Conservation (phyloP, 106 monocot genomes). For the Dactylorhiza incarnata region DNA sequence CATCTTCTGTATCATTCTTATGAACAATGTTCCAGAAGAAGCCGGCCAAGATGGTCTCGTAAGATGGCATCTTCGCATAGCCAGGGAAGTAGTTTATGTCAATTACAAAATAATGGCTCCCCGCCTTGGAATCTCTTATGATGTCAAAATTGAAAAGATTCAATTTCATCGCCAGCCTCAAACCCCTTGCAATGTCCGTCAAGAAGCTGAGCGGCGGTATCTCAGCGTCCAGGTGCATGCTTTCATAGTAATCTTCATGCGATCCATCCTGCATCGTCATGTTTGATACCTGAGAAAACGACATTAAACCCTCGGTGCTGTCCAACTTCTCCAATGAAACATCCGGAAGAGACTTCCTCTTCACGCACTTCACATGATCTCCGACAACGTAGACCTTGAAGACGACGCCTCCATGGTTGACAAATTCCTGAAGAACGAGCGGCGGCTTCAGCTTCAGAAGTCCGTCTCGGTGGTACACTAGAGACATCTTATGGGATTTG, state of each 20-base stretch:
- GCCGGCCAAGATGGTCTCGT: conserved; percentile 40
- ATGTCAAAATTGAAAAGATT: conserved; percentile 72
- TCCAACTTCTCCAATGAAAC: conserved; percentile 42
- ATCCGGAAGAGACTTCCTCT: conserved; percentile 59
- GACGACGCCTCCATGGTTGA: conserved; percentile 67
- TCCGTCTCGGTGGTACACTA: conserved; percentile 33
- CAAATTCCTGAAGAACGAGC: conserved; percentile 64
- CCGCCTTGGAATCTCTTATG: conserved; percentile 46
- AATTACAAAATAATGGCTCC: conserved; percentile 53
- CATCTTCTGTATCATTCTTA: conserved; percentile 17
- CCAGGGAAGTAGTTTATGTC: conserved; percentile 77
- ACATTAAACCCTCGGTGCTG: conserved; percentile 25
- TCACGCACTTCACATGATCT: conserved; percentile 58
- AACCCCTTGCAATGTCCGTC: conserved; percentile 41
- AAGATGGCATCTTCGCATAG: conserved; percentile 58
- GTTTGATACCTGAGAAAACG: conserved; percentile 64
- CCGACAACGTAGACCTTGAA: conserved; percentile 79
- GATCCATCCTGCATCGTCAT: conserved; percentile 9
- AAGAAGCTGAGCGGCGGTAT: conserved; percentile 45
- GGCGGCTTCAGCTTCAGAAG: conserved; percentile 57
- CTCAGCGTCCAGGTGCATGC: conserved; percentile 25
- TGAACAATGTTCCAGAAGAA: conserved; percentile 44
- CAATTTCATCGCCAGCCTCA: conserved; percentile 40
- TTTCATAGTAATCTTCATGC: conserved; percentile 24
- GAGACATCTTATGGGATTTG: conserved; percentile 55